These are phyloP conservation scores for Backusella tarrabulga DNA, from an alignment of 192 early-diverging fungal species.

Conservation along the genomic window DNA sequence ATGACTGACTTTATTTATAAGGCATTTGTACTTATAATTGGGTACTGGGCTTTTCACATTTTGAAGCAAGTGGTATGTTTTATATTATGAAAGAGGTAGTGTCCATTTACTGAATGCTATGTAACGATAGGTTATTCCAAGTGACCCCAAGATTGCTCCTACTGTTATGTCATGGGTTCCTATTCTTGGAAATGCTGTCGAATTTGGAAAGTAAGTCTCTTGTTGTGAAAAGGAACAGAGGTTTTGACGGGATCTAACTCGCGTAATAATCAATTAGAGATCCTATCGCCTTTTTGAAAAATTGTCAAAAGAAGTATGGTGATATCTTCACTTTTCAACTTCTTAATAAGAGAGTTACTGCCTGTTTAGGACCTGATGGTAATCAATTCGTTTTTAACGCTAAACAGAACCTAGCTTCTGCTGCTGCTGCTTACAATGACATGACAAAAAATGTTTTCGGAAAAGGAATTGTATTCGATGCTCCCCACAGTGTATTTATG, in stretches of 20 bases:
- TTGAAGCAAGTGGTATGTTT: slow-evolving; percentile 26
- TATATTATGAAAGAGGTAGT: background rate
- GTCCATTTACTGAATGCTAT: background rate
- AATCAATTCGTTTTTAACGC: slow-evolving; percentile 97
- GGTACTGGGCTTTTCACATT: slow-evolving; percentile 24
- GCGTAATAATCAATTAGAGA: slow-evolving; percentile 35
- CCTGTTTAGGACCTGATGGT: slow-evolving; percentile 85
- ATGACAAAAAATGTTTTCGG: slow-evolving; percentile 96
- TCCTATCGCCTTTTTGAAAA: slow-evolving; percentile 82
- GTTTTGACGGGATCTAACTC: background rate
- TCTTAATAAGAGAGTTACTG: slow-evolving; percentile 88
- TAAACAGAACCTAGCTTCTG: slow-evolving; percentile 77
- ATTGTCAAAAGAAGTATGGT: slow-evolving; percentile 80
- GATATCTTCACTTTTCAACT: slow-evolving; percentile 92
- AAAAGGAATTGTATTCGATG: slow-evolving; percentile 92
- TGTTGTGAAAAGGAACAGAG: background rate
- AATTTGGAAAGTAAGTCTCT: slow-evolving; percentile 69
- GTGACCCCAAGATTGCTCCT: slow-evolving; percentile 58
- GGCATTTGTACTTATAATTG: slow-evolving; percentile 11
- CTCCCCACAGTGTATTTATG: slow-evolving; percentile 89
- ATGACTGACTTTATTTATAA: slow-evolving; percentile 14
- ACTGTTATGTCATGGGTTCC: slow-evolving; percentile 78
- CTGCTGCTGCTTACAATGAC: slow-evolving; percentile 91
- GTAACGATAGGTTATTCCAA: slow-evolving; percentile 9
- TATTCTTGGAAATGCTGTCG: slow-evolving; percentile 82